Evolutionary conservation across 495 filamentous ascomycete genomes (phyloP).

Genomic region (Acidomyces sp.): DNA sequence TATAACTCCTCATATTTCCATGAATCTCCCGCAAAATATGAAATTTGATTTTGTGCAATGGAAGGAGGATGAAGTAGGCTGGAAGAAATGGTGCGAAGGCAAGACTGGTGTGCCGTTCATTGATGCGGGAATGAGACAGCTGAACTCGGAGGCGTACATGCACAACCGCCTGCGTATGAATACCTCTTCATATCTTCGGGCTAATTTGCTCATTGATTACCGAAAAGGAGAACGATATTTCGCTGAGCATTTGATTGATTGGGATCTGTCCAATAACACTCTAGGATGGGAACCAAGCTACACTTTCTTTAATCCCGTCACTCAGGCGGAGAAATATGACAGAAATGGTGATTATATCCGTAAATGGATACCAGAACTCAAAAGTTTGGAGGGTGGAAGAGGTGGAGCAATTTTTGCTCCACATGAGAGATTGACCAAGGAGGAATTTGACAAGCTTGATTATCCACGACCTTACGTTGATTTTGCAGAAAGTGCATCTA

Average conservation of each 20-base stretch:
- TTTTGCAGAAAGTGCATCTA: constrained; percentile 31
- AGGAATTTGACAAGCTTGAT: constrained; percentile 35
- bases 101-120: constrained; percentile 33
- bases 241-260: constrained; percentile 34
- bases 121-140: constrained; percentile 35
- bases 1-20: constrained; percentile 30
- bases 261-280: constrained; percentile 36
- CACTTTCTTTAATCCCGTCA: constrained; percentile 35
- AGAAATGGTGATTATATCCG: constrained; percentile 44
- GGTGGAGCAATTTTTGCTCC: constrained; percentile 35
- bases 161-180: constrained; percentile 38
- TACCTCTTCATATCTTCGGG: constrained; percentile 28
- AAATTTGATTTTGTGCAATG: constrained; percentile 36
- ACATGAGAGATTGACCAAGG: constrained; percentile 26
- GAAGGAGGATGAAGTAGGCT: constrained; percentile 35
- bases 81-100: constrained; percentile 34
- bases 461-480: constrained; percentile 35
- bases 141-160: constrained; percentile 35
- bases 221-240: constrained; percentile 34
- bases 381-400: constrained; percentile 31
- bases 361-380: constrained; percentile 45
- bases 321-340: constrained; percentile 39
- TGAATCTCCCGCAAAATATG: constrained; percentile 36
- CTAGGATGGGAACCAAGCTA: constrained; percentile 36
- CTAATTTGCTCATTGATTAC: constrained; percentile 35